Conservation (phyloP, 2,329 filamentous ascomycete species). For the Bertia moriformis region DNA sequence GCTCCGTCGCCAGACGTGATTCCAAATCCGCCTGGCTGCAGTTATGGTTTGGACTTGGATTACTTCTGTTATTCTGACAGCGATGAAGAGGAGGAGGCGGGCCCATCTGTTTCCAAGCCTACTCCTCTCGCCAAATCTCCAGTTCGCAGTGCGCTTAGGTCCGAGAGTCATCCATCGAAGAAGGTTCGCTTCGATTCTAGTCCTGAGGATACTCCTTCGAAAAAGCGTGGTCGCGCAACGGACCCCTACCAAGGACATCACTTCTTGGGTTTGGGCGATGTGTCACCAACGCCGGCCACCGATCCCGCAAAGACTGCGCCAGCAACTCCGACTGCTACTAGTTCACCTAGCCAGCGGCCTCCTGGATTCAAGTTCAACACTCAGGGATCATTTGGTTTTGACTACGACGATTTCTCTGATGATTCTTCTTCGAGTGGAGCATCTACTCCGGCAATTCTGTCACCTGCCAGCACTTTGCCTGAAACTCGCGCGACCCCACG, state of each 20-base stretch:
- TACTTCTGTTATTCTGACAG: conserved; percentile 19
- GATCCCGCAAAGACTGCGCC: conserved; percentile 7
- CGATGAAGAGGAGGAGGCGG: conserved; percentile 10
- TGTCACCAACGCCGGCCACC: conserved; percentile 2
- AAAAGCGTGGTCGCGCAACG: conserved; percentile 9
- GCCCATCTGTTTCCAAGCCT: not conserved
- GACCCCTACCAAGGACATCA: conserved; percentile 9
- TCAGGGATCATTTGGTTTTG: conserved; percentile 12
- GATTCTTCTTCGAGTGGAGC: conserved; percentile 4
- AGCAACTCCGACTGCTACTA: conserved; percentile 3
- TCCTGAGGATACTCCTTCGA: conserved; percentile 16
- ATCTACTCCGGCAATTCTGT: not conserved
- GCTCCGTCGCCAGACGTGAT: conserved; percentile 18
- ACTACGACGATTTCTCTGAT: conserved; percentile 14
- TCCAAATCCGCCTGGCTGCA: conserved; percentile 20
- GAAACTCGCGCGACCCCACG: not conserved
- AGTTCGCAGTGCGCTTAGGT: conserved; percentile 5
- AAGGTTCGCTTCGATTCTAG: conserved; percentile 17
- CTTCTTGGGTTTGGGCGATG: conserved; percentile 8
- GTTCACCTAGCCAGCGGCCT: conserved; percentile 3
- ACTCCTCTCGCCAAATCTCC: not conserved
- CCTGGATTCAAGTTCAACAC: conserved; percentile 10
- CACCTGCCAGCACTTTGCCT: not conserved
- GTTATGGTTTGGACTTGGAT: conserved; percentile 21
- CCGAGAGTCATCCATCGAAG: conserved; percentile 8